These are phyloP conservation scores for Akanthomyces muscarius DNA, from an alignment of 2,329 filamentous ascomycete genomes.

Conservation along the genomic window DNA sequence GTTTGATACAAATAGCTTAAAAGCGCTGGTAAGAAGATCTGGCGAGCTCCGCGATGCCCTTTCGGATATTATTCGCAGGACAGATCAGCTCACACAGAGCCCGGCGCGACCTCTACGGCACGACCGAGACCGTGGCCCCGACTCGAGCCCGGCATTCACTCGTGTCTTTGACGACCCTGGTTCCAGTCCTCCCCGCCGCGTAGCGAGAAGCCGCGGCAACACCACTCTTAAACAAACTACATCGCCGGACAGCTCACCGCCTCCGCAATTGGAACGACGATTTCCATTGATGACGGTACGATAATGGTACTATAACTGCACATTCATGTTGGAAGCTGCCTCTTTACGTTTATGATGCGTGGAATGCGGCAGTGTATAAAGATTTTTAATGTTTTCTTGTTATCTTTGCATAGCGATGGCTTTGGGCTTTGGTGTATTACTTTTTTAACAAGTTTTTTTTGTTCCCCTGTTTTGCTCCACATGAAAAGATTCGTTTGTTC, in stretches of 20 bases:
- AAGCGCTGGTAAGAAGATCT: conserved; percentile 60
- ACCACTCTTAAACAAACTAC: conserved; percentile 47
- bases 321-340: conserved; percentile 19
- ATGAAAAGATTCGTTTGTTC: not conserved
- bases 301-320: conserved; percentile 30
- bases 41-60: conserved; percentile 56
- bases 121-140: conserved; percentile 39
- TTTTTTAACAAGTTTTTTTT: conserved; percentile 18
- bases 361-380: conserved; percentile 17
- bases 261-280: conserved; percentile 46
- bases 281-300: conserved; percentile 64
- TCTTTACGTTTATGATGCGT: conserved; percentile 12
- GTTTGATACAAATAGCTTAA: conserved; percentile 66
- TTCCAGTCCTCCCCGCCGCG: conserved; percentile 49
- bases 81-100: conserved; percentile 55
- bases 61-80: conserved; percentile 56
- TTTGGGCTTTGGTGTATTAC: conserved; percentile 23
- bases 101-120: conserved; percentile 49
- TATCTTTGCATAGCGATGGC: conserved; percentile 38
- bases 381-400: conserved; percentile 21
- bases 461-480: not conserved
- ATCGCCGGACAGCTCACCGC: conserved; percentile 51
- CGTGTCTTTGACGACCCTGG: conserved; percentile 61
- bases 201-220: conserved; percentile 50
- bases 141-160: conserved; percentile 64